These are phyloP conservation scores for Gastrolobium villosum DNA, from an alignment of 306 rosid genomes.

Conservation along the genomic window DNA sequence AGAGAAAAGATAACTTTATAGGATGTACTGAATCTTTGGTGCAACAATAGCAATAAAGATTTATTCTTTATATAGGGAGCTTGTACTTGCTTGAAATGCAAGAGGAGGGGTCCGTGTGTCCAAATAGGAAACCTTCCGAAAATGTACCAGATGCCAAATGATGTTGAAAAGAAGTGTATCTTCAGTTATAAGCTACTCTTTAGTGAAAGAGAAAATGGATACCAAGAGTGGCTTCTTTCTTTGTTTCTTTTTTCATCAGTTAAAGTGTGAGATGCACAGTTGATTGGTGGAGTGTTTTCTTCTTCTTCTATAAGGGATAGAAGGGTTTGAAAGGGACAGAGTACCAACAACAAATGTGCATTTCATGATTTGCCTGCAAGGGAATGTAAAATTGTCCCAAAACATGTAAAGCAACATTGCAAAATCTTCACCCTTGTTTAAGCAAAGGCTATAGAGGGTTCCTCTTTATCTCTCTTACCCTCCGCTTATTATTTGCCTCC, in stretches of 20 bases:
- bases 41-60: too few relatives aligned
- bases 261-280: constrained; percentile 69
- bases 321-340: constrained; percentile 65
- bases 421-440: constrained; percentile 76
- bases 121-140: constrained; percentile 47
- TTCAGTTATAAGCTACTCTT: constrained; percentile 48
- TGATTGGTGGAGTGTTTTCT: constrained; percentile 75
- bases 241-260: neutral
- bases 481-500: constrained; percentile 38
- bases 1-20: too few relatives aligned
- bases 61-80: too few relatives aligned
- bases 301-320: constrained; percentile 65
- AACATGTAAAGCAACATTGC: constrained; percentile 52
- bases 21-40: too few relatives aligned
- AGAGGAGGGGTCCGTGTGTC: constrained; percentile 54
- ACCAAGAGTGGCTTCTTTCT: neutral
- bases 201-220: constrained; percentile 26
- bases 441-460: constrained; percentile 59
- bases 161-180: constrained; percentile 17
- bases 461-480: constrained; percentile 42
- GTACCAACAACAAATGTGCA: constrained; percentile 67
- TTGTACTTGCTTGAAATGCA: constrained; percentile 63
- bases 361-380: constrained; percentile 64
- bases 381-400: constrained; percentile 54
- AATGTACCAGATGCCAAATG: constrained; percentile 28